Conservation (phyloP, 2,329 filamentous ascomycete genomes). For the Cryphonectria japonica region DNA sequence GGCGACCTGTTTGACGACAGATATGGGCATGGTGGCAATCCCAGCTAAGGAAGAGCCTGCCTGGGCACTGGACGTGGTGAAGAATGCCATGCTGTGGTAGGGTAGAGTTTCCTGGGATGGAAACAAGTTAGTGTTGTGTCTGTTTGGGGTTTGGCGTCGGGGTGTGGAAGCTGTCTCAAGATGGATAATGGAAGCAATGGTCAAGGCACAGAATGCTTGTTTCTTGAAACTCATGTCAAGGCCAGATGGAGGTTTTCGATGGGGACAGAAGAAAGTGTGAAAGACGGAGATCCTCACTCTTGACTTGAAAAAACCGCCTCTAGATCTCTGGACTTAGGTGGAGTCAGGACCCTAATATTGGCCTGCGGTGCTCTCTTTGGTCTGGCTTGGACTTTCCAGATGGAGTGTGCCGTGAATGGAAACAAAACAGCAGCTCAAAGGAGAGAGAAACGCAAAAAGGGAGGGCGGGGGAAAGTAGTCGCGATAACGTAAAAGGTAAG, state of each 20-base stretch:
- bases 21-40: background rate
- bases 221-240: background rate
- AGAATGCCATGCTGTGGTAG: background rate
- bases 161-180: background rate
- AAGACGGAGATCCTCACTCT: background rate
- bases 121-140: background rate
- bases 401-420: no score
- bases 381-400: no score
- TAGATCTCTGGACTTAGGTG: no score
- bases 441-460: background rate
- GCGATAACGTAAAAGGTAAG: no score
- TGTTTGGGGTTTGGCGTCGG: background rate
- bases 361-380: background rate
- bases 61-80: background rate
- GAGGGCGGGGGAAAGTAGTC: background rate
- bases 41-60: background rate
- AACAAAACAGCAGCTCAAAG: background rate
- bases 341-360: background rate
- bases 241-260: background rate
- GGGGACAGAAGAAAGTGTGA: no score
- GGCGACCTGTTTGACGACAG: background rate
- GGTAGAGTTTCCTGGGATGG: background rate
- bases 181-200: background rate
- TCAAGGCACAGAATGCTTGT: background rate
- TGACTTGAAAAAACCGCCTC: background rate